Base-by-base conservation (phyloP, 1,284 basidiomycete genomes). In the Ceratobasidium sp. region DNA sequence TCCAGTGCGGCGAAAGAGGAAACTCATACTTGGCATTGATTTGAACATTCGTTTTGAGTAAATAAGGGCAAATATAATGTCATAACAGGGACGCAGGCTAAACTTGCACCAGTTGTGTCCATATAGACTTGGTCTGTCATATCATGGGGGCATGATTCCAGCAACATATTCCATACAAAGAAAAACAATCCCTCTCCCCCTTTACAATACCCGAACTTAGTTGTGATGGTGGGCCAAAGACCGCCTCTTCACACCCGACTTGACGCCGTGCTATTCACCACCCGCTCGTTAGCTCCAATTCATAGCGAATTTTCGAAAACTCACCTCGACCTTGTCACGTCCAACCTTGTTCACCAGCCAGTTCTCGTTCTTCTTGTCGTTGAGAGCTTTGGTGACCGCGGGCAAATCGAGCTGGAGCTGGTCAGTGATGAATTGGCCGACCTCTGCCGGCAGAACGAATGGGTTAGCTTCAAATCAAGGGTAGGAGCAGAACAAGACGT, bases 381-480 rank as follows among this genome's bases (percentile, higher is more conserved):
- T 76, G 37, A 76, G 69, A 34, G 51, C 24, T 8, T 63, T 43
- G 34, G 76, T 75, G 13, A 62, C 24, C 7, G 68, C 39, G 46
- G 69, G 66, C 37, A 76, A 43, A 39, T 76, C 76, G 1, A 76
- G 39, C 2, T 31, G 56, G 5, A 75, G 53, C 4, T 53, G 56
- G 27, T 76, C 68, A 37, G 66, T 54, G 27, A 46, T 74, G 73
- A 76, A 77, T 31, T 72, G 75, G 8, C 73, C 76, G 49, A 77
- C 65, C 64, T 75, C 74, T 71, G 66, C 62, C 31, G 16, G 19
- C 19, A 9, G 19, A 2, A 27, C 9, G 7, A 46, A 37, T 34
- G 13, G 2, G 27, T 59, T 37, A 61, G 63, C 8, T 3, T 22
- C 11, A 39, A 19, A n/a, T 34, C n/a, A 9, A 22, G 37, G 22